phyloP scores from a whole-genome alignment of 352 stramenopile species.

The Achlya hypogyna region DNA sequence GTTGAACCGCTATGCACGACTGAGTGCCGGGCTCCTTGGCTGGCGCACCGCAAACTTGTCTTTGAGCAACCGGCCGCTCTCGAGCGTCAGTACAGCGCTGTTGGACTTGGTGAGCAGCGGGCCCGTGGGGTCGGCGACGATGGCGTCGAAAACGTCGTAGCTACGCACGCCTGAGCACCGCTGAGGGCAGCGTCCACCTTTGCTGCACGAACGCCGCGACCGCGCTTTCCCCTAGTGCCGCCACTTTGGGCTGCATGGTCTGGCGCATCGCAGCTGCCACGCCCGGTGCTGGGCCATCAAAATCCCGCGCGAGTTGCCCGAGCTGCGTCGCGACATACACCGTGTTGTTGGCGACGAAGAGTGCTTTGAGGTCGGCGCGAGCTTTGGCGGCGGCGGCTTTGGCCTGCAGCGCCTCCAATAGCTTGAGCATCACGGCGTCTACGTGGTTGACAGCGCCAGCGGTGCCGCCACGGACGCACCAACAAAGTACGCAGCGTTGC shows the following conservation, averaged over 20 bases:
- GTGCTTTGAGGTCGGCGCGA: conserved; percentile 44
- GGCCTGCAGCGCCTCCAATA: conserved; percentile 44
- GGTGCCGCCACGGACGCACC: neutral
- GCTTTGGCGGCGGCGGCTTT: conserved; percentile 48
- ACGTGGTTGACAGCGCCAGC: conserved; percentile 38
- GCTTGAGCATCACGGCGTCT: conserved; percentile 44
- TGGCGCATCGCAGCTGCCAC: conserved; percentile 43
- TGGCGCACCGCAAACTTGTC: conserved; percentile 77
- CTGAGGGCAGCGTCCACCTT: conserved; percentile 39
- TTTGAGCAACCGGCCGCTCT: conserved; percentile 87
- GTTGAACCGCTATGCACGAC: conserved; percentile 42
- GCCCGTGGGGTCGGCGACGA: conserved; percentile 67
- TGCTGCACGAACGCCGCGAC: conserved; percentile 76
- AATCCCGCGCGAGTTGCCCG: conserved; percentile 28
- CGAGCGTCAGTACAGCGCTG: conserved; percentile 73
- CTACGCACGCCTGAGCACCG: conserved; percentile 23
- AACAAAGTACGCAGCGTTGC: conserved; percentile 12
- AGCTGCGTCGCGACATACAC: conserved; percentile 84
- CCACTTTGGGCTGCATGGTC: conserved; percentile 71
- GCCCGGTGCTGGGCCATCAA: conserved; percentile 6
- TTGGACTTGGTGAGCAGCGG: conserved; percentile 83
- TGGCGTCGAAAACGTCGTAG: conserved; percentile 50
- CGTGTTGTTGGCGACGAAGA: conserved; percentile 94
- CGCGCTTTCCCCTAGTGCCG: conserved; percentile 76
- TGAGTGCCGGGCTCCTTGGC: neutral